A percentile compares a stretch with the other conserved stretches of the same genome.
These are phyloP conservation scores for Entomortierella parvispora DNA, from an alignment of 192 early-diverging fungal species.

Conservation along the genomic window DNA sequence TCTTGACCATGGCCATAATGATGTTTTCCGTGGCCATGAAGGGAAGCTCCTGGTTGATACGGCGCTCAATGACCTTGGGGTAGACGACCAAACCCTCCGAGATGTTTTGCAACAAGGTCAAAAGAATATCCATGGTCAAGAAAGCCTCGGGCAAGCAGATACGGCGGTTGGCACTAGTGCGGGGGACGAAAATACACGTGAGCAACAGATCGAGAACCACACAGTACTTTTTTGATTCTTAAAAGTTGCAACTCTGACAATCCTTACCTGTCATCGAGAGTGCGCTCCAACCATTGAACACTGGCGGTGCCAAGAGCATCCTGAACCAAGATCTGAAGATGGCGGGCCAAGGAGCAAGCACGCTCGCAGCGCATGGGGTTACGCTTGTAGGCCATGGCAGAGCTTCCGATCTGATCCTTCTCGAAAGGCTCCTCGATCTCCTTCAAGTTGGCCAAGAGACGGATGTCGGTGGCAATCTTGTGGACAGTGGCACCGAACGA, in stretches of 20 bases:
- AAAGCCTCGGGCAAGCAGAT: slow-evolving; percentile 97
- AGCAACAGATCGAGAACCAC: not conserved
- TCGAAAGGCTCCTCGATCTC: slow-evolving; percentile 99
- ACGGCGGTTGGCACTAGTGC: slow-evolving; percentile 86
- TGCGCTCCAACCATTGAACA: slow-evolving; percentile 97
- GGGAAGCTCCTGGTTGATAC: slow-evolving; percentile 94
- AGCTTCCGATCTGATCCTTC: slow-evolving; percentile 98
- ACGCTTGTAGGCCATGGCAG: slow-evolving; percentile 99
- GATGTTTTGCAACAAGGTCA: slow-evolving; percentile 95
- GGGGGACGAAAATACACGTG: not conserved
- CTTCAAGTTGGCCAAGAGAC: slow-evolving; percentile 95
- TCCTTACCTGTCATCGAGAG: slow-evolving; percentile 91
- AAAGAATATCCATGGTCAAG: slow-evolving; percentile 95
- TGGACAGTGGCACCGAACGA: slow-evolving; percentile 97
- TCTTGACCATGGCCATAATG: slow-evolving; percentile 99
- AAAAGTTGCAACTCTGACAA: too few relatives aligned
- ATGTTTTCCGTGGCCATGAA: slow-evolving; percentile 99
- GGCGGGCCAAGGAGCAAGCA: slow-evolving; percentile 94
- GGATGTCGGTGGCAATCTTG: slow-evolving; percentile 96
- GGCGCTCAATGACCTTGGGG: slow-evolving; percentile 90
- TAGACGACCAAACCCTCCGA: slow-evolving; percentile 98
- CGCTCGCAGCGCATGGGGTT: slow-evolving; percentile 99
- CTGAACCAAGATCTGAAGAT: slow-evolving; percentile 90
- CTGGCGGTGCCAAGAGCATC: slow-evolving; percentile 91
- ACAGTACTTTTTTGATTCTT: slow-evolving; percentile 5